A percentile compares a stretch with the other conserved stretches of the same genome.
Conservation (phyloP, 2,329 filamentous ascomycete genomes). For the Xylariaceae sp. region DNA sequence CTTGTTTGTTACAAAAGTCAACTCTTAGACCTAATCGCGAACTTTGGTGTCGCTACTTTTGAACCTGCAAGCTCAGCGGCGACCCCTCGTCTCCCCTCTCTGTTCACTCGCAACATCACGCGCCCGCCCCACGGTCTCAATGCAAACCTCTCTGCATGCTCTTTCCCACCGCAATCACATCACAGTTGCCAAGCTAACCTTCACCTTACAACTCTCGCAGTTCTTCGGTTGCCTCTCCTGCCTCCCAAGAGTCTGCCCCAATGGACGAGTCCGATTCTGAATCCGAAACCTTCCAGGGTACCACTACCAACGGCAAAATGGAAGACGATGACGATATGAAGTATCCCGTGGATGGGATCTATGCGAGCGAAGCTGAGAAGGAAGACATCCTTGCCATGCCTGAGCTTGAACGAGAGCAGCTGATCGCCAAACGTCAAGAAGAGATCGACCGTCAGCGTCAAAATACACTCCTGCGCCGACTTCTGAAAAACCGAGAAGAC, state of each 20-base stretch:
- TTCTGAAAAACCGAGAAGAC: constrained; percentile 61
- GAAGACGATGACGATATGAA: constrained; percentile 51
- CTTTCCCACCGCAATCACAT: too few relatives aligned
- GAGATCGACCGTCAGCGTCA: constrained; percentile 79
- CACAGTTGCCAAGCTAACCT: too few relatives aligned
- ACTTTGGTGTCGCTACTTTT: too few relatives aligned
- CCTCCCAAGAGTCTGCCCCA: constrained; percentile 74
- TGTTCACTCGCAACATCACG: background rate
- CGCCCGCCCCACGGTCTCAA: background rate
- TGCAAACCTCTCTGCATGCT: constrained; percentile 58
- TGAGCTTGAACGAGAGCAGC: constrained; percentile 85
- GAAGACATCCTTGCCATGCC: constrained; percentile 77
- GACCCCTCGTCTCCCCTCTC: too few relatives aligned
- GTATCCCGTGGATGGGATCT: constrained; percentile 87
- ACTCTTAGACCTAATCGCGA: background rate
- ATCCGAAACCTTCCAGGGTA: constrained; percentile 50
- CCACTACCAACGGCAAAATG: constrained; percentile 25
- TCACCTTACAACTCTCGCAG: too few relatives aligned
- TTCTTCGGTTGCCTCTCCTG: constrained; percentile 43
- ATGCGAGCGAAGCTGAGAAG: constrained; percentile 69
- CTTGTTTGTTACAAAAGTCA: background rate
- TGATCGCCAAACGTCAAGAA: constrained; percentile 81
- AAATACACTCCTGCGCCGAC: constrained; percentile 73
- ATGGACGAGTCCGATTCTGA: constrained; percentile 92
- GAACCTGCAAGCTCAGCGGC: too few relatives aligned